Evolutionary conservation across 805 yeast species (phyloP).

Genomic region (Candida nonsorbophila): DNA sequence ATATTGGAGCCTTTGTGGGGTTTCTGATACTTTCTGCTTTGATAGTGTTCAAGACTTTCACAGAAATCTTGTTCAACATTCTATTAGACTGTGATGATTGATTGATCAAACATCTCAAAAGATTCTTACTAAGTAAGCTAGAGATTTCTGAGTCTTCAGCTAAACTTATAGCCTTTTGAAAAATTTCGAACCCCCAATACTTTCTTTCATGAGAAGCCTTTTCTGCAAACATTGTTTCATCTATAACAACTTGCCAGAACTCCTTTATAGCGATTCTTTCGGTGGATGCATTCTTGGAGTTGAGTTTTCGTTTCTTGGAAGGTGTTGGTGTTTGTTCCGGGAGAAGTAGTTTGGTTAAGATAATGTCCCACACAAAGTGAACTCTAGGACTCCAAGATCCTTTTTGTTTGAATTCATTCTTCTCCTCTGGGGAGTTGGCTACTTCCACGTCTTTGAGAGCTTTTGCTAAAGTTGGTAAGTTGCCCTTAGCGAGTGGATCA

Average conservation of each 20-base stretch:
- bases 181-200: constrained; percentile 77
- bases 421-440: constrained; percentile 30
- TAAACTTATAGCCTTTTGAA: constrained; percentile 40
- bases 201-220: constrained; percentile 83
- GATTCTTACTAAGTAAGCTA: constrained; percentile 52
- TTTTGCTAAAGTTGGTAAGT: constrained; percentile 54
- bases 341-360: constrained; percentile 44
- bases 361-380: constrained; percentile 70
- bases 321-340: constrained; percentile 9
- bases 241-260: constrained; percentile 77
- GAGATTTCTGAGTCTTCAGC: constrained; percentile 14
- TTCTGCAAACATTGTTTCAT: constrained; percentile 71
- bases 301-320: constrained; percentile 12
- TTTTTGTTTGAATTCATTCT: constrained; percentile 34
- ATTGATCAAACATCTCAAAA: constrained; percentile 68
- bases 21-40: constrained; percentile 30
- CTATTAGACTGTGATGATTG: constrained; percentile 68
- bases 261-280: constrained; percentile 39
- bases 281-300: constrained; percentile 26
- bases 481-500: constrained; percentile 71
- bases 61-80: constrained; percentile 62
- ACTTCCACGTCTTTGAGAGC: constrained; percentile 57
- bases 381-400: constrained; percentile 71
- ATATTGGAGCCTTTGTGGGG: constrained; percentile 32
- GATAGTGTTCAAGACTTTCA: constrained; percentile 41